Percentiles rank a stretch among this genome's conserved stretches.
phyloP scores from a whole-genome alignment of 148 eudicot genomes.

The Diospyros lotus region DNA sequence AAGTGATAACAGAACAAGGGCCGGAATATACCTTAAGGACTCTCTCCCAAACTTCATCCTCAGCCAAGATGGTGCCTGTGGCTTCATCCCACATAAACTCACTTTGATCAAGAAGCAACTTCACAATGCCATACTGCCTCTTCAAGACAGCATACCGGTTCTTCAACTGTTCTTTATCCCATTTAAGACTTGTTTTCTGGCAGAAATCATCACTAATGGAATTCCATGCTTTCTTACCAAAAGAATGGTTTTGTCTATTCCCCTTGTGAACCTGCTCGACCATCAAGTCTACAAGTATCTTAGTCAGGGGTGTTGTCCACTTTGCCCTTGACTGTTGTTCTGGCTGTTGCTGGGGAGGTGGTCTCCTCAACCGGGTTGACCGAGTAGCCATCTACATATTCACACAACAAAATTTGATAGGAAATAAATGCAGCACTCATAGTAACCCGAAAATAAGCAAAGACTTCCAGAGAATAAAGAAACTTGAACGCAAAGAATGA shows the following conservation, averaged over 20 bases:
- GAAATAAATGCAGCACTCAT: neutral
- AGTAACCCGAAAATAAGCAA: neutral
- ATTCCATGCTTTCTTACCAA: conserved; percentile 54
- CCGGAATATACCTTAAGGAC: conserved; percentile 43
- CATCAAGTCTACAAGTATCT: conserved; percentile 61
- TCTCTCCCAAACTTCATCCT: conserved; percentile 54
- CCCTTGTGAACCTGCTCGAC: conserved; percentile 54
- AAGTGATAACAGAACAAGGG: neutral
- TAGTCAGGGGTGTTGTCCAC: conserved; percentile 64
- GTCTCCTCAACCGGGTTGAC: conserved; percentile 45
- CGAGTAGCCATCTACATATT: conserved; percentile 51
- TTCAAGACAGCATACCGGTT: conserved; percentile 48
- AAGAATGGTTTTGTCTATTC: conserved; percentile 36
- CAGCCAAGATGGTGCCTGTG: conserved; percentile 46
- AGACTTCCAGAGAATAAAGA: neutral
- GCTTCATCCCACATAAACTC: conserved; percentile 57
- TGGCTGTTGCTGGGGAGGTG: conserved; percentile 30
- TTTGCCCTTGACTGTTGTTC: conserved; percentile 58
- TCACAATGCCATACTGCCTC: conserved; percentile 44
- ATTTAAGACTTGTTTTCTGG: conserved; percentile 47
- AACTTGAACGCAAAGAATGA: neutral
- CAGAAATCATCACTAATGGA: conserved; percentile 50
- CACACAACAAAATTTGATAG: neutral
- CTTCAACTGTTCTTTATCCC: conserved; percentile 71
- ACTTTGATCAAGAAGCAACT: conserved; percentile 43